Conservation (phyloP, 176 grass and related monocot species). For the Oryza australiensis region DNA sequence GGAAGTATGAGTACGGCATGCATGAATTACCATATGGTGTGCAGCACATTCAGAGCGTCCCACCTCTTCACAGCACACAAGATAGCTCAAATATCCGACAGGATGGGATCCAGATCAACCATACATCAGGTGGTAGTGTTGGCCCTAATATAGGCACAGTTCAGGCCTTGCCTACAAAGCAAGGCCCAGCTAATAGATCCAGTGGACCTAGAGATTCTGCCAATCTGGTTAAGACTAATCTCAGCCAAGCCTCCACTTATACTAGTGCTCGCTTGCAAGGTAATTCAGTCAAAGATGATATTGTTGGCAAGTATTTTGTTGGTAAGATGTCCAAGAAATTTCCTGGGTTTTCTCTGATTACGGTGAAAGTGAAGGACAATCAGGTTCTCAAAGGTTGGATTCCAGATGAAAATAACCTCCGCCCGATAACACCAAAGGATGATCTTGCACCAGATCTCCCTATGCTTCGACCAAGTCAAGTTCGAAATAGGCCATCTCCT, state of each 20-base stretch:
- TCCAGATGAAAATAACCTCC: slow-evolving; percentile 54
- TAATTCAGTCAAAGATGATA: slow-evolving; percentile 39
- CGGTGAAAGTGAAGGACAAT: slow-evolving; percentile 54
- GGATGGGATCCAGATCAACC: slow-evolving; percentile 23
- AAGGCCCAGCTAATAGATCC: slow-evolving; percentile 3
- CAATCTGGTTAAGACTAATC: slow-evolving; percentile 16
- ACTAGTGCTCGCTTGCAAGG: neutral
- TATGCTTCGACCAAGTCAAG: slow-evolving; percentile 38
- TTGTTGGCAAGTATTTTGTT: slow-evolving; percentile 52
- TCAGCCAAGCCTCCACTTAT: slow-evolving; percentile 3
- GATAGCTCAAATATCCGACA: slow-evolving; percentile 25
- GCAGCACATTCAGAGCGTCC: slow-evolving; percentile 40
- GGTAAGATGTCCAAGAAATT: slow-evolving; percentile 47
- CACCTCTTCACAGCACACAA: slow-evolving; percentile 38
- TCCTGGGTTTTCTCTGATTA: slow-evolving; percentile 54
- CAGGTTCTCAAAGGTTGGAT: slow-evolving; percentile 59
- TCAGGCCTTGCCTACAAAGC: slow-evolving; percentile 25
- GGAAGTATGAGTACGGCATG: slow-evolving; percentile 33
- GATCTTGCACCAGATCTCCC: slow-evolving; percentile 49
- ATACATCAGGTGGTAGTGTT: slow-evolving; percentile 19
- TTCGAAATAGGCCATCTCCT: slow-evolving; percentile 47
- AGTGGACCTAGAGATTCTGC: slow-evolving; percentile 17
- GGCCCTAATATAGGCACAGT: slow-evolving; percentile 2
- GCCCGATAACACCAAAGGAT: slow-evolving; percentile 35
- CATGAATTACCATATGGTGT: slow-evolving; percentile 32